Percentiles rank a stretch among this genome's conserved stretches.
These are phyloP conservation scores for Arachis stenosperma DNA, from an alignment of 306 rosid genomes.

Conservation along the genomic window DNA sequence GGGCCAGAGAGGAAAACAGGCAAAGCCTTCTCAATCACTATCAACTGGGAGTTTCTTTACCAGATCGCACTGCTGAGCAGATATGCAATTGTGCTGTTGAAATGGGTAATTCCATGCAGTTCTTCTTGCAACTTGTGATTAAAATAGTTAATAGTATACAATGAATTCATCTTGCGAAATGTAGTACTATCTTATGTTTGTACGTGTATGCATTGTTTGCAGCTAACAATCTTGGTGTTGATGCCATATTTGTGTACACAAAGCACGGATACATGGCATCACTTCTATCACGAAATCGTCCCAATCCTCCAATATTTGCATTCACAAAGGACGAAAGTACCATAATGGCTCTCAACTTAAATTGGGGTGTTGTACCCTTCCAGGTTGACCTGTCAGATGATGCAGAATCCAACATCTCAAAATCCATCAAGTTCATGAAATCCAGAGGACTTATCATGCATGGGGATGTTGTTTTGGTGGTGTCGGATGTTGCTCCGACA, in stretches of 20 bases:
- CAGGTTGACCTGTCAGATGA: constrained; percentile 69
- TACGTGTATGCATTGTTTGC: constrained; percentile 40
- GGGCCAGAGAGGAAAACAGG: constrained; percentile 73
- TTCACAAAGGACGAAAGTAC: constrained; percentile 66
- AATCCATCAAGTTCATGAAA: constrained; percentile 63
- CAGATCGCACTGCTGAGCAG: constrained; percentile 78
- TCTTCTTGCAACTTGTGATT: background rate
- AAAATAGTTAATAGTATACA: background rate
- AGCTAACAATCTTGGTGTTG: constrained; percentile 93
- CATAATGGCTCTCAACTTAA: constrained; percentile 75
- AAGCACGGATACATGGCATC: constrained; percentile 89
- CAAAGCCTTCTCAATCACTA: constrained; percentile 50
- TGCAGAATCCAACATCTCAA: constrained; percentile 69
- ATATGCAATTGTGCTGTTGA: constrained; percentile 80
- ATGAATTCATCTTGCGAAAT: background rate
- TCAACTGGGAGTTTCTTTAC: constrained; percentile 67
- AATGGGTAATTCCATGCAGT: constrained; percentile 59
- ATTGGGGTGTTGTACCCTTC: constrained; percentile 86
- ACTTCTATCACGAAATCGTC: constrained; percentile 78
- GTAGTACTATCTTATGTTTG: too few relatives aligned
- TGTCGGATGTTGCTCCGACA: constrained; percentile 69
- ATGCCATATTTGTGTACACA: constrained; percentile 87
- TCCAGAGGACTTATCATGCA: constrained; percentile 59
- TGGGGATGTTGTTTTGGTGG: constrained; percentile 73
- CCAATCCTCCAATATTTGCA: constrained; percentile 88